Conservation (phyloP, 2,329 filamentous ascomycete genomes). For the Xenosphaeropsis pyriputrescens region DNA sequence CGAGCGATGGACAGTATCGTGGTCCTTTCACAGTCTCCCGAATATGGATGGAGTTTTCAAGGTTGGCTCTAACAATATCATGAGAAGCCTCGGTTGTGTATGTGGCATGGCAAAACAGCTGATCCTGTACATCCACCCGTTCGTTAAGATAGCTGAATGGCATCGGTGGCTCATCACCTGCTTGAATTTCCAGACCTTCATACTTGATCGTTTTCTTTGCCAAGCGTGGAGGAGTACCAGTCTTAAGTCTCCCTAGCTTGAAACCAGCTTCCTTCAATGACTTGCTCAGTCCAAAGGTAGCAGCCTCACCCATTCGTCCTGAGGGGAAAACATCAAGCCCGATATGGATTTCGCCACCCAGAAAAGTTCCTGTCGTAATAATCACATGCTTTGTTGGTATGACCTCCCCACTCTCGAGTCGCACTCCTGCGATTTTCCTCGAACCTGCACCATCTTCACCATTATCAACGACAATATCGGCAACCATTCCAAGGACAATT, state of each 20-base stretch:
- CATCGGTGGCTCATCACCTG: slow-evolving; percentile 69
- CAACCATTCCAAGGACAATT: slow-evolving; percentile 75
- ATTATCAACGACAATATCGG: slow-evolving; percentile 69
- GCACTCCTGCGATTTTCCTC: slow-evolving; percentile 69
- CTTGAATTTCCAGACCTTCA: slow-evolving; percentile 52
- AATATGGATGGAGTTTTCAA: slow-evolving; percentile 95
- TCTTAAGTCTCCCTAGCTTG: slow-evolving; percentile 79
- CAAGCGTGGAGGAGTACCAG: slow-evolving; percentile 82
- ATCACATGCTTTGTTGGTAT: slow-evolving; percentile 70
- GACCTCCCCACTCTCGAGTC: slow-evolving; percentile 75
- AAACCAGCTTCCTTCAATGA: slow-evolving; percentile 83
- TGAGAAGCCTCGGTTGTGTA: slow-evolving; percentile 77
- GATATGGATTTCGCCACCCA: slow-evolving; percentile 94
- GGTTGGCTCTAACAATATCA: slow-evolving; percentile 69
- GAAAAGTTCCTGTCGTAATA: slow-evolving; percentile 91
- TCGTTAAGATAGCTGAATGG: slow-evolving; percentile 89
- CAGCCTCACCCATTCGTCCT: slow-evolving; percentile 84
- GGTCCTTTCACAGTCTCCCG: slow-evolving; percentile 89
- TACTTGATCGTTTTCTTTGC: slow-evolving; percentile 75
- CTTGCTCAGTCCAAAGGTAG: slow-evolving; percentile 84
- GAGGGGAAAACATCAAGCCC: slow-evolving; percentile 73
- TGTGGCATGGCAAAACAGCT: slow-evolving; percentile 76
- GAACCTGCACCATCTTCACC: slow-evolving; percentile 35
- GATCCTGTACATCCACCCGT: slow-evolving; percentile 60
- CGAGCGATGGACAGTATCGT: slow-evolving; percentile 87